Conservation (phyloP, 257 asterid genomes). For the Solanum ossicruentum region DNA sequence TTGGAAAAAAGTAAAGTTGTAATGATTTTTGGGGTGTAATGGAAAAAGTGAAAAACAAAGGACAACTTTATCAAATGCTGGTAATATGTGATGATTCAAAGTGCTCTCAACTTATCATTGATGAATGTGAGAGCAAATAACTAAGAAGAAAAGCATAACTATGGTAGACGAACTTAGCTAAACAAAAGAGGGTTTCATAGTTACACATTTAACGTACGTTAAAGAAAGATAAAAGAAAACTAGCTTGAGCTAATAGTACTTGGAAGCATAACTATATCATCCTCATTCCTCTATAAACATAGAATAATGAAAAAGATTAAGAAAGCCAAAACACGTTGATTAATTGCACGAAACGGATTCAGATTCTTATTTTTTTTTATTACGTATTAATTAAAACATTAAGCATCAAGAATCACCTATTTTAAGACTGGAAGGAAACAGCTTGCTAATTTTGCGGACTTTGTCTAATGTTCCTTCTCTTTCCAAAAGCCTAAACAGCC, state of each 20-base stretch:
- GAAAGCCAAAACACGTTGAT: background rate
- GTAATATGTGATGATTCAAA: background rate
- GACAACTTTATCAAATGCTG: slow-evolving; percentile 3
- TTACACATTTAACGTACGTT: background rate
- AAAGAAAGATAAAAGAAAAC: background rate
- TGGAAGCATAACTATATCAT: background rate
- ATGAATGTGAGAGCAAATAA: slow-evolving; percentile 5
- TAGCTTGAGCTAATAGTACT: background rate
- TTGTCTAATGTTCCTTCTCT: background rate
- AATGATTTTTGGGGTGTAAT: slow-evolving; percentile 12
- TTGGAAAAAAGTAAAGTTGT: background rate
- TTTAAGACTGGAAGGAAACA: background rate
- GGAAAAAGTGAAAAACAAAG: slow-evolving; percentile 2
- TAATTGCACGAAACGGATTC: background rate
- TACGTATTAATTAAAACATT: too few relatives aligned
- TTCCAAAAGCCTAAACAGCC: background rate
- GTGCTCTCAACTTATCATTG: background rate
- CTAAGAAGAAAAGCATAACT: background rate
- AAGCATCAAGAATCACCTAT: background rate
- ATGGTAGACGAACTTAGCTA: background rate
- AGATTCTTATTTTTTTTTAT: background rate
- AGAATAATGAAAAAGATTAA: background rate
- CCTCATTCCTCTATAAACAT: background rate
- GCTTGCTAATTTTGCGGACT: background rate
- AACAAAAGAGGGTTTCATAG: background rate